Conservation (phyloP, 441 rosid species). For the Biscutella auriculata region DNA sequence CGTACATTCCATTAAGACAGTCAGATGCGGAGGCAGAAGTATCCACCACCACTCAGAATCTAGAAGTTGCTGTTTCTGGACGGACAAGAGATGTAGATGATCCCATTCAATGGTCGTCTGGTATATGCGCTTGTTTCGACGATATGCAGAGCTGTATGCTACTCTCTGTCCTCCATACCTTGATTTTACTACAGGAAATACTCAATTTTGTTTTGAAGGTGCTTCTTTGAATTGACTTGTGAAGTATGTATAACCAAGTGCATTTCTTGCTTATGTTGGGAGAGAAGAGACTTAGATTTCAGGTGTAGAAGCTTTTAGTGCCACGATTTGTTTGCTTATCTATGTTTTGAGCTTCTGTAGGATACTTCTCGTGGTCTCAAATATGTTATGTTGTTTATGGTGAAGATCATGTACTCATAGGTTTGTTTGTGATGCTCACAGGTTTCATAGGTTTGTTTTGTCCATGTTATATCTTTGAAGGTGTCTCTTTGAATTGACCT, state of each 20-base stretch:
- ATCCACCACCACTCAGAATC: constrained; percentile 2
- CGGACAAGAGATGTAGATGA: constrained; percentile 1
- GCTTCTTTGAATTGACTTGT: constrained; percentile 31
- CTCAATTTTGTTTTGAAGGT: constrained; percentile 33
- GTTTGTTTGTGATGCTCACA: constrained; percentile 22
- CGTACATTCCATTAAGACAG: constrained; percentile 58
- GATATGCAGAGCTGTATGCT: constrained; percentile 95
- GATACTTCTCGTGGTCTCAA: background rate
- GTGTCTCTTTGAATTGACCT: constrained; percentile 38
- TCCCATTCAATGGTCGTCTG: constrained; percentile 68
- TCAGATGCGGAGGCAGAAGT: constrained; percentile 39
- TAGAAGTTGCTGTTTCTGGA: constrained; percentile 18
- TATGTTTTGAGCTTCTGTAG: background rate
- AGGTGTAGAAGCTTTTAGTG: background rate
- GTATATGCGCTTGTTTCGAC: constrained; percentile 95
- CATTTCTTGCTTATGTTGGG: background rate
- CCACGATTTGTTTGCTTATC: background rate
- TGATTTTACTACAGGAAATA: constrained; percentile 35
- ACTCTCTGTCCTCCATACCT: constrained; percentile 56
- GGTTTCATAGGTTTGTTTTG: constrained; percentile 72
- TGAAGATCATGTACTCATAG: background rate
- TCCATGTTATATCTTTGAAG: constrained; percentile 61
- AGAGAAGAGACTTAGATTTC: background rate
- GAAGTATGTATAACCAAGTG: background rate
- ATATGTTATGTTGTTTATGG: background rate